Evolutionary conservation across 1,284 basidiomycete species (phyloP), one percentile per base, ranked within the genome.

Genomic region (Sporisorium graminicola): DNA sequence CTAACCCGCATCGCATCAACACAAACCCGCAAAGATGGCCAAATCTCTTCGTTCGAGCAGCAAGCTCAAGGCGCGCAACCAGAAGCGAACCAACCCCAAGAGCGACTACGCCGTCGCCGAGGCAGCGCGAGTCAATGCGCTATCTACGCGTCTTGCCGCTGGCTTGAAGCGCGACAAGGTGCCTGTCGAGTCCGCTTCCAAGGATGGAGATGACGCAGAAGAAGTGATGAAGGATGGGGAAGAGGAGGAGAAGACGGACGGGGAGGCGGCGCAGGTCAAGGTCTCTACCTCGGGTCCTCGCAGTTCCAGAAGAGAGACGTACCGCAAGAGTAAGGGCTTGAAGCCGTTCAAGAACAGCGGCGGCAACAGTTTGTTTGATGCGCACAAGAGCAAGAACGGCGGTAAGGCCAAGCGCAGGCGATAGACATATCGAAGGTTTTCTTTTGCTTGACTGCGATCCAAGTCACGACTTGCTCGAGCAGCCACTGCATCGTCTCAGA

Each of bases 11-110:
- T 46, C 22, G 7, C 27, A n/a, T 6, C 20, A 24, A n/a, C 31
- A 7, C 29, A 42, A 24, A 14, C 13, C 3, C n/a, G 18, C 47
- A 84, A 46, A 43, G 18, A 96, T 98, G 95, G 95, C 93, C 65
- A 98, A 98, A 89, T 95, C 94, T 46, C 90, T 92, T 57, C 90
- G 95, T 83, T 93, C 94, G 20, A 96, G 95, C 88, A 89, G 90
- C 72, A 97, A 97, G 87, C 91, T 94, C 58, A 88, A 91, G 35
- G 93, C 91, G 84, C 91, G 95, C 73, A 89, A 91, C 16, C 92
- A 92, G 83, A 98, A 97, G 87, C 91, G 96, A 69, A 89, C 91
- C 83, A 89, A 90, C 59, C 91, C 78, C 31, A 82, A 81, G 58
- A 80, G 92, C 54, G 90, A 93, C 75, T 98, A 94, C 86, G 93